A percentile compares a stretch with the other conserved stretches of the same genome.
phyloP scores from a whole-genome alignment of 1,284 basidiomycete species.

The Ceratobasidium papillatum region DNA sequence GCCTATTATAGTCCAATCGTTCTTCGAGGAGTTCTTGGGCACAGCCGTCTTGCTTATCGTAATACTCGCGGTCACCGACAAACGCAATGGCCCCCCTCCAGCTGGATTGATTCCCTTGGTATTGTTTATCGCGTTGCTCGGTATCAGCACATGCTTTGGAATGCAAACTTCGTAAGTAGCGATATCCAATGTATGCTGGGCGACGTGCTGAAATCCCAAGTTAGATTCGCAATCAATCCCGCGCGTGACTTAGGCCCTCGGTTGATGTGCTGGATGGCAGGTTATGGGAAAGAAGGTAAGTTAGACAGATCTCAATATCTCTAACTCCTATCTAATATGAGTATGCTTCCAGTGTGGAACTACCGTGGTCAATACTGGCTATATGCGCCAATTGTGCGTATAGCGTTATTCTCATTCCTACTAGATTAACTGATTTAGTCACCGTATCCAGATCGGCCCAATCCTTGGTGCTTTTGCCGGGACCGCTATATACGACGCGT shows the following conservation, averaged over 20 bases:
- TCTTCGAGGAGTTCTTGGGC: slow-evolving; percentile 59
- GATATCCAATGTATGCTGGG: neutral
- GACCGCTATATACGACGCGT: slow-evolving; percentile 50
- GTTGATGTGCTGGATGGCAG: slow-evolving; percentile 65
- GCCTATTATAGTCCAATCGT: slow-evolving; percentile 41
- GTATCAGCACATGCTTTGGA: slow-evolving; percentile 63
- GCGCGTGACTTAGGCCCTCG: slow-evolving; percentile 72
- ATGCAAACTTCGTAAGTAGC: slow-evolving; percentile 60
- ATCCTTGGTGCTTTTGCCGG: slow-evolving; percentile 51
- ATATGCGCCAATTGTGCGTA: slow-evolving; percentile 68
- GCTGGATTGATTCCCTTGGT: slow-evolving; percentile 62
- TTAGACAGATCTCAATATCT: slow-evolving; percentile 42
- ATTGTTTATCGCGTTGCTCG: slow-evolving; percentile 65
- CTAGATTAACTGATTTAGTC: slow-evolving; percentile 30
- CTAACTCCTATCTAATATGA: slow-evolving; percentile 30
- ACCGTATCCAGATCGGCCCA: slow-evolving; percentile 43
- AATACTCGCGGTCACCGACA: slow-evolving; percentile 58
- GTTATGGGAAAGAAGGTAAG: slow-evolving; percentile 60
- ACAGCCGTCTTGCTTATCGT: slow-evolving; percentile 64
- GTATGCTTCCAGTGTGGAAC: slow-evolving; percentile 43
- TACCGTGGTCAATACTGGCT: slow-evolving; percentile 71
- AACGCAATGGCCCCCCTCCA: slow-evolving; percentile 59
- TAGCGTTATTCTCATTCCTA: neutral
- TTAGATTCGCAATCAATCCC: slow-evolving; percentile 63
- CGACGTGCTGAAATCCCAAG: slow-evolving; percentile 46